A percentile compares a stretch with the other conserved stretches of the same genome.
Conservation (phyloP, 345 rosid genomes). For the Eutrema heterophyllum region DNA sequence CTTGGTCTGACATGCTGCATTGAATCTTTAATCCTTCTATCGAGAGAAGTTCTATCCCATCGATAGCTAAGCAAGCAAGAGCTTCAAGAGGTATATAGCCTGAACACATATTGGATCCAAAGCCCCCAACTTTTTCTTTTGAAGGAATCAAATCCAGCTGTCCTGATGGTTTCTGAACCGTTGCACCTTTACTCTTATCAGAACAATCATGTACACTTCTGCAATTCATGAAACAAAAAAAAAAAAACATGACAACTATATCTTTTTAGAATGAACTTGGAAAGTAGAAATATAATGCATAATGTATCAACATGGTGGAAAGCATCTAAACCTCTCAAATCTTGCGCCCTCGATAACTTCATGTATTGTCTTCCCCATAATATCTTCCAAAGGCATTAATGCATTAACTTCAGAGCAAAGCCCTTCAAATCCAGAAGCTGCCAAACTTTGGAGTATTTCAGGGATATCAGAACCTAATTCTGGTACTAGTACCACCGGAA, state of each 20-base stretch:
- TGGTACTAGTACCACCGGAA: slow-evolving; percentile 49
- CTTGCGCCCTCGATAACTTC: slow-evolving; percentile 37
- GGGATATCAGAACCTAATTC: slow-evolving; percentile 53
- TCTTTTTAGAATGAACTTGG: background rate
- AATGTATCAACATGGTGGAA: slow-evolving; percentile 8
- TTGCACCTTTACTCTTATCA: background rate
- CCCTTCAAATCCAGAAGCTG: slow-evolving; percentile 45
- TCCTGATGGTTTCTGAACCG: slow-evolving; percentile 2
- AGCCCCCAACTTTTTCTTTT: background rate
- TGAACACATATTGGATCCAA: slow-evolving; percentile 8
- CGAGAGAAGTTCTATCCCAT: slow-evolving; percentile 48
- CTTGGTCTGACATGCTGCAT: slow-evolving; percentile 56
- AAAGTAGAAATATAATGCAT: background rate
- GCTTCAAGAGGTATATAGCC: slow-evolving; percentile 36
- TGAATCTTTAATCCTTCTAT: slow-evolving; percentile 69
- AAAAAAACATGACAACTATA: background rate
- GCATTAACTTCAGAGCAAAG: slow-evolving; percentile 36
- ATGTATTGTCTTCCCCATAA: slow-evolving; percentile 50
- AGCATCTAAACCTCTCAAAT: slow-evolving; percentile 35
- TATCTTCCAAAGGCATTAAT: slow-evolving; percentile 67
- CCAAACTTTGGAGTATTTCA: slow-evolving; percentile 40
- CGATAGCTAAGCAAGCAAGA: slow-evolving; percentile 40
- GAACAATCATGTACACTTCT: slow-evolving; percentile 13
- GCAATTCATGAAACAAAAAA: background rate
- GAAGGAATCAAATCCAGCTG: slow-evolving; percentile 5